A percentile compares a stretch with the other conserved stretches of the same genome.
Evolutionary conservation across 1,139 yeast genomes (phyloP).

Genomic region (Pichia sp.): DNA sequence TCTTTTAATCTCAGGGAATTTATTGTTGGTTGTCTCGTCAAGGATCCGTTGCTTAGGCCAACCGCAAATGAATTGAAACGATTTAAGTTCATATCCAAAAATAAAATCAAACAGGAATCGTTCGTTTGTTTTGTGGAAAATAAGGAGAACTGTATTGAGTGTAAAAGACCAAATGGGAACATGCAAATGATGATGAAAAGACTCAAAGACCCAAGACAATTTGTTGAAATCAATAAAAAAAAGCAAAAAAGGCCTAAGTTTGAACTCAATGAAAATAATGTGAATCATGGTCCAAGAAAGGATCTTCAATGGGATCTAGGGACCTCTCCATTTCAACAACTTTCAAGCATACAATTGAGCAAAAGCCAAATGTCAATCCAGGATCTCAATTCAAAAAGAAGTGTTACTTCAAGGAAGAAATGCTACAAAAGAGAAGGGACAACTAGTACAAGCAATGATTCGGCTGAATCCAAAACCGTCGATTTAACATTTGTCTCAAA

Average conservation of each 20-base stretch:
- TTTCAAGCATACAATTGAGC: too few species aligned
- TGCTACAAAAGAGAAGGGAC: not conserved
- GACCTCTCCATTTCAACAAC: not conserved
- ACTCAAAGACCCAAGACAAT: too few species aligned
- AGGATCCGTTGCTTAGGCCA: constrained; percentile 52
- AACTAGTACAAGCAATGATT: not conserved
- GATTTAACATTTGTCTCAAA: too few species aligned
- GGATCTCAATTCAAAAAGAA: too few species aligned
- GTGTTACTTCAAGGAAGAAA: not conserved
- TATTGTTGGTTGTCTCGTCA: constrained; percentile 52
- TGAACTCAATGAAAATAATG: not conserved
- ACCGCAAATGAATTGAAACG: constrained; percentile 50
- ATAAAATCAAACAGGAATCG: constrained; percentile 24
- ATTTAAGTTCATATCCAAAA: constrained; percentile 48
- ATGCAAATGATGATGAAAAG: too few species aligned
- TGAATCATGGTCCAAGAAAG: not conserved
- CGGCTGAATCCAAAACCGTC: too few species aligned
- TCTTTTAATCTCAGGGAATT: constrained; percentile 45
- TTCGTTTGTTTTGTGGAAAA: not conserved
- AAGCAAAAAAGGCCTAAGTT: constrained; percentile 1
- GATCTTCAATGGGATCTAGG: constrained; percentile 4
- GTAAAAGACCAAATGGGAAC: too few species aligned
- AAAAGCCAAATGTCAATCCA: too few species aligned
- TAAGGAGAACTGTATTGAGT: too few species aligned
- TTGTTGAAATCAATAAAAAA: not conserved